Evolutionary conservation across 2,329 filamentous ascomycete genomes (phyloP).

Genomic region (Fusarium decemcellulare): DNA sequence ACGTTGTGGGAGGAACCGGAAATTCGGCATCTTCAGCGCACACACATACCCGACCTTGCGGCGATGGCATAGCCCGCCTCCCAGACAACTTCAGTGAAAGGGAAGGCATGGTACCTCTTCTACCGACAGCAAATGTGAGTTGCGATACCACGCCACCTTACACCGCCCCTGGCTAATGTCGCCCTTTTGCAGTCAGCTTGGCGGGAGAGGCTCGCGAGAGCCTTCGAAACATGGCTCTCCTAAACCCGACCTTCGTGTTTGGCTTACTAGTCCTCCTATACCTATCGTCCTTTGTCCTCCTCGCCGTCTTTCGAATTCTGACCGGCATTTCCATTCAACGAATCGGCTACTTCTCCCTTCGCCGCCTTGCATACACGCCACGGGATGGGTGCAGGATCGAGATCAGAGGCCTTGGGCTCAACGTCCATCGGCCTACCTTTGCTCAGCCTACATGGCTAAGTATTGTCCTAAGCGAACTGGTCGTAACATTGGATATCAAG

Average conservation of each 20-base stretch:
- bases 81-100: constrained; percentile 34
- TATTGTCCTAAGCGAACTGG: constrained; percentile 87
- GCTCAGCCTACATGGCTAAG: constrained; percentile 98
- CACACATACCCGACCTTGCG: constrained; percentile 29
- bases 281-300: constrained; percentile 91
- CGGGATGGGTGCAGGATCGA: constrained; percentile 92
- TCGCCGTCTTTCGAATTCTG: constrained; percentile 91
- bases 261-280: constrained; percentile 90
- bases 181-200: constrained; percentile 38
- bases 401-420: constrained; percentile 88
- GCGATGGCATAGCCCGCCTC: constrained; percentile 46
- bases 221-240: constrained; percentile 69
- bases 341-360: constrained; percentile 91
- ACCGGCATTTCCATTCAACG: constrained; percentile 97
- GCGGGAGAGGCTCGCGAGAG: constrained; percentile 43
- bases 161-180: constrained; percentile 45
- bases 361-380: constrained; percentile 90
- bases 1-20: constrained; percentile 35
- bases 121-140: constrained; percentile 43
- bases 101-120: constrained; percentile 48
- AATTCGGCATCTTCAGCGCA: constrained; percentile 38
- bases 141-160: constrained; percentile 39
- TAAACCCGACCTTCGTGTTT: constrained; percentile 86
- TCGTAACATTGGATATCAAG: constrained; percentile 84
- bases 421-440: constrained; percentile 94